Conservation (phyloP, 1,284 basidiomycete genomes). For the Cryptococcus deneoformans region DNA sequence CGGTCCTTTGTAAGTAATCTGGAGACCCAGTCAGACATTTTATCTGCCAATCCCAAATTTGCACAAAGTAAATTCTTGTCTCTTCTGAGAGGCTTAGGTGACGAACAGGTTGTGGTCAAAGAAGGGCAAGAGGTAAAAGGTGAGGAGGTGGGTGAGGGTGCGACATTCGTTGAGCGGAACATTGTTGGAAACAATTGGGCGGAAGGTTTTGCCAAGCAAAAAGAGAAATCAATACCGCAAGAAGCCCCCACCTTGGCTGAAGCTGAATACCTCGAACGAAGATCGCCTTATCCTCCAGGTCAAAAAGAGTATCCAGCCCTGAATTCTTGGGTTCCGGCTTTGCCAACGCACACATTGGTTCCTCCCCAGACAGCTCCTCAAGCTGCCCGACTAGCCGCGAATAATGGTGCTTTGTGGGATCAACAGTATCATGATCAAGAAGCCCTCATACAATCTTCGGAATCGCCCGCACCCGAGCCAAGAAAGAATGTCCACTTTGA, state of each 20-base stretch:
- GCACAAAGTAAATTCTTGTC: slow-evolving; percentile 81
- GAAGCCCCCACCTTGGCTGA: neutral
- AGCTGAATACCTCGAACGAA: neutral
- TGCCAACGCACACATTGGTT: neutral
- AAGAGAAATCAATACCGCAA: neutral
- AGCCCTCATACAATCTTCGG: slow-evolving; percentile 22
- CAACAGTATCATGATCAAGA: slow-evolving; percentile 33
- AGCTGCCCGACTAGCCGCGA: neutral
- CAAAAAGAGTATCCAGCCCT: slow-evolving; percentile 7
- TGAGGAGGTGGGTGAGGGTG: slow-evolving; percentile 43
- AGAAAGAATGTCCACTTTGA: slow-evolving; percentile 46
- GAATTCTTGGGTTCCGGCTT: slow-evolving; percentile 1
- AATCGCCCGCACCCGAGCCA: neutral
- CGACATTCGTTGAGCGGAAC: slow-evolving; percentile 41
- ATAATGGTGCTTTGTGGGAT: slow-evolving; percentile 29
- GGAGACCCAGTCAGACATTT: slow-evolving; percentile 43
- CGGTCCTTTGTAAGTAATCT: slow-evolving; percentile 68
- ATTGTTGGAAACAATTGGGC: slow-evolving; percentile 12
- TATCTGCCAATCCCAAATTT: slow-evolving; percentile 76
- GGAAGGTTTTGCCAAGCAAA: slow-evolving; percentile 8
- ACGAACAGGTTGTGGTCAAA: slow-evolving; percentile 77
- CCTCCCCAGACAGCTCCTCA: neutral
- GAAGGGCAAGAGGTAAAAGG: slow-evolving; percentile 52
- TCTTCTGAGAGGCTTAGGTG: slow-evolving; percentile 80
- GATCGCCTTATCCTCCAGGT: slow-evolving; percentile 7